Percentiles rank a stretch among this genome's conserved stretches.
These are phyloP conservation scores for Oryza glaberrima DNA, from an alignment of 176 grass and related monocot species.

Conservation along the genomic window DNA sequence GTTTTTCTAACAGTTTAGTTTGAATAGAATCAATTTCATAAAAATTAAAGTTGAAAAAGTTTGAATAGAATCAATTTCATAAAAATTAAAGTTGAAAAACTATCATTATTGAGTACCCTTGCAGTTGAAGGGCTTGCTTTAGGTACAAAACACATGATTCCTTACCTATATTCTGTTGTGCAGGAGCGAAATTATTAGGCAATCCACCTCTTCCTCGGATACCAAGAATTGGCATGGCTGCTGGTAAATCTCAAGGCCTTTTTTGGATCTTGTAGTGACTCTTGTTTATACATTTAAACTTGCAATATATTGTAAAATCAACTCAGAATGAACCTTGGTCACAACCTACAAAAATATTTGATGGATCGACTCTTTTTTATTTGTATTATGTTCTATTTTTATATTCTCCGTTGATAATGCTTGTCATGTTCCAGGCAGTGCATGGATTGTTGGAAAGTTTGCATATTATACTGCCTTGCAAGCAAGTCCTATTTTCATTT, in stretches of 20 bases:
- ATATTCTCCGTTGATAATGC: not conserved
- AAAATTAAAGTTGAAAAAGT: constrained; percentile 20
- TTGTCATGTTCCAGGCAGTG: constrained; percentile 28
- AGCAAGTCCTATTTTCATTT: not conserved
- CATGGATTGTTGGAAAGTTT: not conserved
- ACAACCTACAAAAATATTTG: constrained; percentile 11
- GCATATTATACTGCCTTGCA: not conserved
- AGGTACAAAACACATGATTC: not conserved
- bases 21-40: not conserved
- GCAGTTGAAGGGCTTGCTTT: constrained; percentile 14
- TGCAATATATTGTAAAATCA: not conserved
- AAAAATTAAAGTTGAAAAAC: constrained; percentile 20
- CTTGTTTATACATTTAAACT: not conserved
- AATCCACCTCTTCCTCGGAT: not conserved
- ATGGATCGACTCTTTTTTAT: constrained; percentile 6
- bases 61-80: not conserved
- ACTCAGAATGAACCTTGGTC: constrained; percentile 12
- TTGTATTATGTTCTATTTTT: not conserved
- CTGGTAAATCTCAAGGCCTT: constrained; percentile 37
- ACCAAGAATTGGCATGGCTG: not conserved
- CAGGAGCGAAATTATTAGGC: not conserved
- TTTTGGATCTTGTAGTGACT: constrained; percentile 2
- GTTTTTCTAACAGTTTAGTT: no score
- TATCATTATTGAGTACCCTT: constrained; percentile 25
- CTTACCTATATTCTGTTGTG: constrained; percentile 43